phyloP scores from a whole-genome alignment of 78 protist species.

The Tieghemostelium lacteum region DNA sequence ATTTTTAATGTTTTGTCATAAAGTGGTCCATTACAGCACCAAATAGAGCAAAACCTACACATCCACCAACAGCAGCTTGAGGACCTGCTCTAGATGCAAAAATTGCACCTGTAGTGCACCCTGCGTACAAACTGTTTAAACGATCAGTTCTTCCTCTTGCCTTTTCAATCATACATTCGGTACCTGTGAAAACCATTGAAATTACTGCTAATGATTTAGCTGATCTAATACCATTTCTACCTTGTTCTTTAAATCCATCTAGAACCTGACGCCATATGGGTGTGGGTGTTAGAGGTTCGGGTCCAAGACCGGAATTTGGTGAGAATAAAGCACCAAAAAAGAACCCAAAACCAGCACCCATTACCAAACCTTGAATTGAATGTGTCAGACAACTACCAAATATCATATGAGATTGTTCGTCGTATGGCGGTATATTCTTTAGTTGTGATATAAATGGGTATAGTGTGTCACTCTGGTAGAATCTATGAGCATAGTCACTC shows the following conservation, averaged over 20 bases:
- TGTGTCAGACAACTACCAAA: conserved; percentile 32
- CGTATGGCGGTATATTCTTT: conserved; percentile 53
- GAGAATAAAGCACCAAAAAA: conserved; percentile 73
- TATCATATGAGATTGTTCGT: background rate
- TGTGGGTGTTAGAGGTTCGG: conserved; percentile 31
- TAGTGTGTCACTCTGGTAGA: no score
- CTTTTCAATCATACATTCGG: conserved; percentile 68
- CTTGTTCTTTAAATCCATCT: conserved; percentile 75
- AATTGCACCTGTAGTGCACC: conserved; percentile 75
- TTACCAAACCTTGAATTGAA: conserved; percentile 30
- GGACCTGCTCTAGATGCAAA: conserved; percentile 77
- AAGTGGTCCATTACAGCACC: conserved; percentile 76
- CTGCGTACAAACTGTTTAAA: conserved; percentile 54
- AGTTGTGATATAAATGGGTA: background rate
- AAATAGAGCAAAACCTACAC: conserved; percentile 78
- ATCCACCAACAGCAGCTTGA: conserved; percentile 68
- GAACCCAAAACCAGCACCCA: conserved; percentile 71
- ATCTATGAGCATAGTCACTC: no score
- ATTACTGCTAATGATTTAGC: conserved; percentile 45
- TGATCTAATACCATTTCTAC: conserved; percentile 34
- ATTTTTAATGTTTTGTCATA: conserved; percentile 36
- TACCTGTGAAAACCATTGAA: conserved; percentile 58
- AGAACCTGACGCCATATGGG: conserved; percentile 51
- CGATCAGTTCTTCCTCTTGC: conserved; percentile 76
- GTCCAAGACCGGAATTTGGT: conserved; percentile 35